Conservation (phyloP, 768 basidiomycete species). For the Pulveroboletus sp. region DNA sequence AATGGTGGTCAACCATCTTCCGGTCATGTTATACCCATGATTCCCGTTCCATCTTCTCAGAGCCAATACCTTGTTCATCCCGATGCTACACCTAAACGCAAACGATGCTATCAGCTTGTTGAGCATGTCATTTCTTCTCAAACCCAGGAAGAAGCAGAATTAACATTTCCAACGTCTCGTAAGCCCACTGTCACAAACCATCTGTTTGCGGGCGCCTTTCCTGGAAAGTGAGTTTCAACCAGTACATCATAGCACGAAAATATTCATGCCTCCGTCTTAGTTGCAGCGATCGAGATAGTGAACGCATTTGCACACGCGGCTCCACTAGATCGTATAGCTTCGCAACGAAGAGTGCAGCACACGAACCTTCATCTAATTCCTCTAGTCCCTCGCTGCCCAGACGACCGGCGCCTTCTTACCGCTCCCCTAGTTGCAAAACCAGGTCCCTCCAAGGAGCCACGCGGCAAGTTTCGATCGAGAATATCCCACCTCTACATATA, state of each 20-base stretch:
- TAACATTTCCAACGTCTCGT: slow-evolving; percentile 12
- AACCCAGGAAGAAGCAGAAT: slow-evolving; percentile 30
- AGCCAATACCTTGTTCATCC: slow-evolving; percentile 32
- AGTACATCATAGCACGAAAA: not conserved
- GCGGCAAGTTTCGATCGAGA: slow-evolving; percentile 5
- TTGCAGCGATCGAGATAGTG: slow-evolving; percentile 1
- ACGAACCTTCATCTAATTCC: not conserved
- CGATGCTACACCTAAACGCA: slow-evolving; percentile 34
- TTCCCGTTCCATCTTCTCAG: slow-evolving; percentile 29
- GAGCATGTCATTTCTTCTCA: slow-evolving; percentile 31
- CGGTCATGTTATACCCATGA: slow-evolving; percentile 1
- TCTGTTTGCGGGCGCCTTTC: not conserved
- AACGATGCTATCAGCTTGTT: slow-evolving; percentile 25
- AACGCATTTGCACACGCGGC: not conserved
- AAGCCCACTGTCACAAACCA: not conserved
- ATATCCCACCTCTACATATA: slow-evolving; percentile 1
- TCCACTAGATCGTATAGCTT: not conserved
- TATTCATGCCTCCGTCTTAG: not conserved
- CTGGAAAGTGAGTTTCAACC: slow-evolving; percentile 16
- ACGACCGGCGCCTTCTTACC: not conserved
- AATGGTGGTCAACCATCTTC: slow-evolving; percentile 2
- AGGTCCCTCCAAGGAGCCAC: not conserved
- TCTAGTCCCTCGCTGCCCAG: not conserved
- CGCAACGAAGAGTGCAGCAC: slow-evolving; percentile 1
- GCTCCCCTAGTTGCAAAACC: slow-evolving; percentile 4